Evolutionary conservation across 2,329 filamentous ascomycete genomes (phyloP), one percentile per base, ranked within the genome.

Genomic region (Drechslera avenae): DNA sequence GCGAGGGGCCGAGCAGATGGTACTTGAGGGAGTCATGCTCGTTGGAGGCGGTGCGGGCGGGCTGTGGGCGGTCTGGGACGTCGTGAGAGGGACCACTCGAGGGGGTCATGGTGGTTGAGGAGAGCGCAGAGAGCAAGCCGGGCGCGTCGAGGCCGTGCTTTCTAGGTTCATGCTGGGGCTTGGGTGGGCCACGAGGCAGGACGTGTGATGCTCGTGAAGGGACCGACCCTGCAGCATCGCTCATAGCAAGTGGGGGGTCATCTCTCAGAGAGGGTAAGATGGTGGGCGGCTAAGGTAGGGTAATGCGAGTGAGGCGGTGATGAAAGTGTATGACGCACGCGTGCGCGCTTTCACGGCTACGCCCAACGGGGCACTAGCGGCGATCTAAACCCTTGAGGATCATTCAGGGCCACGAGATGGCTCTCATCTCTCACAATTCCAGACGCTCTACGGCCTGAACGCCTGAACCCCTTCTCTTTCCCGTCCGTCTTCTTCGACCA

Each of bases 1-100:
- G 78, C 5, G 92, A 97, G 0, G 92, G 93, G 0, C 94, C 94
- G 0, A 97, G 81, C 0, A 97, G 82, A 48, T 88, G 88, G 73
- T 97, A 96, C 68, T 96, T 97, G 48, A 97, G 81, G 3, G 89
- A 91, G 47, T 82, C 79, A 64, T 86, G 81, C 56, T 79, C 69
- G 58, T 52, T 60, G 16, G 61, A 58, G 18, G 56, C 41, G 7
- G 54, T 56, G 16, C 55, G 49, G 16, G 58, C 37, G 6, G 59
- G 58, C 50, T 56, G 56, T 6, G 62, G 65, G 10, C 55, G 61
- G 21, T 50, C 47, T 23, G 46, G 37, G 23, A 34, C 31, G 18
- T 33, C 26, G 28, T 21, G 40, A 34, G 47, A 33, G 39, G 28
- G 26, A 17, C 23, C 6, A 32, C n/a, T n/a, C n/a, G 37, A 28